Evolutionary conservation across 2,329 filamentous ascomycete genomes (phyloP).

Genomic region (Exophiala sideris): DNA sequence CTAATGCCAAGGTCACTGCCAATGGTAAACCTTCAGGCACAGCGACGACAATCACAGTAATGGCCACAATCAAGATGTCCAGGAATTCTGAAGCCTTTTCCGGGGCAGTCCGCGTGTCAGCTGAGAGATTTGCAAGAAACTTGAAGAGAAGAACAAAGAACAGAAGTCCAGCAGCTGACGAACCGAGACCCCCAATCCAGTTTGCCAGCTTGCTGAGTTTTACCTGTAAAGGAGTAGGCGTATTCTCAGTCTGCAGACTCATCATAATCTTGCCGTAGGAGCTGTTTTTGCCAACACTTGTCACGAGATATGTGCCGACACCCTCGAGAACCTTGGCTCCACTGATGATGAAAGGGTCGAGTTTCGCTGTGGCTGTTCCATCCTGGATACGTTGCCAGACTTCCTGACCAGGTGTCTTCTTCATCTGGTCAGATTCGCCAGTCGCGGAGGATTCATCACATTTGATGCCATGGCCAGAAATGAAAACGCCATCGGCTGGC

Average conservation of each 20-base stretch:
- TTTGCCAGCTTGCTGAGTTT: conserved; percentile 73
- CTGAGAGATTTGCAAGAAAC: conserved; percentile 68
- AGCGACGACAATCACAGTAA: conserved; percentile 76
- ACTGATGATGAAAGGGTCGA: conserved; percentile 75
- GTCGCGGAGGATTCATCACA: conserved; percentile 73
- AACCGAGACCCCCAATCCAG: conserved; percentile 74
- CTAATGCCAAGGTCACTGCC: conserved; percentile 72
- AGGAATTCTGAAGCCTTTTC: conserved; percentile 76
- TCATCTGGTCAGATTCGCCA: conserved; percentile 69
- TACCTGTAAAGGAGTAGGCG: conserved; percentile 72
- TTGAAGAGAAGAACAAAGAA: conserved; percentile 85
- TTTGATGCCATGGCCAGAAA: conserved; percentile 63
- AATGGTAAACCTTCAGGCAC: conserved; percentile 74
- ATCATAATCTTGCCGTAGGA: conserved; percentile 74
- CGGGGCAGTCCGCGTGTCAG: conserved; percentile 55
- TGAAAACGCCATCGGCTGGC: conserved; percentile 67
- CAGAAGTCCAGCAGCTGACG: conserved; percentile 69
- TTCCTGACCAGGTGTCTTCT: conserved; percentile 61
- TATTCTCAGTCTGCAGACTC: conserved; percentile 68
- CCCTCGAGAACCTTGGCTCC: conserved; percentile 75
- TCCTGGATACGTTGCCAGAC: conserved; percentile 56
- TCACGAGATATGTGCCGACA: conserved; percentile 70
- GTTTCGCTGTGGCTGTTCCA: conserved; percentile 51
- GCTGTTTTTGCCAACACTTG: conserved; percentile 69
- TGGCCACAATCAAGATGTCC: conserved; percentile 72